Percentiles rank a stretch among this genome's conserved stretches.
Conservation (phyloP, 352 stramenopile species). For the Globisporangium sylvaticum region DNA sequence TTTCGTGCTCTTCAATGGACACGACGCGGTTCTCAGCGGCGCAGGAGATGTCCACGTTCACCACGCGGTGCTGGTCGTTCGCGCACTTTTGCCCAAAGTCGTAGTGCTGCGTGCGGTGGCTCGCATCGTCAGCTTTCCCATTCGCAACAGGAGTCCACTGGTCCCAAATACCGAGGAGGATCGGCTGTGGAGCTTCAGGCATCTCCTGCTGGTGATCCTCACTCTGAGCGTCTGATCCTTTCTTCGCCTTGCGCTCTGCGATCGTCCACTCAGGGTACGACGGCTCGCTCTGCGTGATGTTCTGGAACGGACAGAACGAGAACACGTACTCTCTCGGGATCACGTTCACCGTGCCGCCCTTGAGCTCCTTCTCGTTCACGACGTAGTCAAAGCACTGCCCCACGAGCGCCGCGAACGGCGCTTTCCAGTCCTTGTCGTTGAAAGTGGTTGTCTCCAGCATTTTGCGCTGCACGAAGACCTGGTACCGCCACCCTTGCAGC, state of each 20-base stretch:
- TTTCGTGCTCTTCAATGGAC: conserved; percentile 88
- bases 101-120: conserved; percentile 45
- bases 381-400: conserved; percentile 62
- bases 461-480: conserved; percentile 46
- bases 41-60: conserved; percentile 76
- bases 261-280: conserved; percentile 47
- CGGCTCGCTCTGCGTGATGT: conserved; percentile 72
- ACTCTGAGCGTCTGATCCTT: conserved; percentile 3
- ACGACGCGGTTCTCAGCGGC: conserved; percentile 67
- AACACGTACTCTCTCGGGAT: conserved; percentile 64
- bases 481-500: conserved; percentile 42
- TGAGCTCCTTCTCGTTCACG: conserved; percentile 68
- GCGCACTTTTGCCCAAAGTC: conserved; percentile 80
- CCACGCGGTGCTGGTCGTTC: conserved; percentile 73
- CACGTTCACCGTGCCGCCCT: conserved; percentile 73
- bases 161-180: conserved; percentile 63
- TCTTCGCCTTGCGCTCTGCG: conserved; percentile 43
- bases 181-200: conserved; percentile 23
- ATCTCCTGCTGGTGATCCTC: conserved; percentile 19
- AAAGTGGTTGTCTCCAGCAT: conserved; percentile 47
- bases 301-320: conserved; percentile 75
- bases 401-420: conserved; percentile 51
- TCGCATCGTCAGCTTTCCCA: conserved; percentile 21
- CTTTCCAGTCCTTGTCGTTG: conserved; percentile 31
- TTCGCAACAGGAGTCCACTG: conserved; percentile 35